A percentile compares a stretch with the other conserved stretches of the same genome.
phyloP scores from a whole-genome alignment of 1,284 basidiomycete species.

The Salmacisia buchloeana region DNA sequence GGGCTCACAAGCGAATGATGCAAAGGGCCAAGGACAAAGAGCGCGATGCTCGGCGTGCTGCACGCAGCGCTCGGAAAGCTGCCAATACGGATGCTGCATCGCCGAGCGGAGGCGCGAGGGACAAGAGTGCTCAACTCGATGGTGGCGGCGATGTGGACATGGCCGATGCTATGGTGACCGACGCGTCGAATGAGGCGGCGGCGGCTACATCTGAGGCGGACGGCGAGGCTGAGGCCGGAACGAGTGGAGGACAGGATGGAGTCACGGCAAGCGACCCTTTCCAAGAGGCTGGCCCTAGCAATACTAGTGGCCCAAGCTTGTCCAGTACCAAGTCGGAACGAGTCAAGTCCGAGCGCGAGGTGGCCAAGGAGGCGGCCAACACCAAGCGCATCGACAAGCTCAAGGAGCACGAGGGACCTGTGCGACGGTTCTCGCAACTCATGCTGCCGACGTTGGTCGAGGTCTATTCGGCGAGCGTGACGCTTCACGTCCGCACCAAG shows the following conservation, averaged over 20 bases:
- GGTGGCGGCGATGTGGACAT: not conserved
- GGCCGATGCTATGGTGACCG: not conserved
- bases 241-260: no score
- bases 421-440: slow-evolving; percentile 41
- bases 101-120: not conserved
- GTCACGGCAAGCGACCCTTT: no score
- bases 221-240: not conserved
- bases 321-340: slow-evolving; percentile 26
- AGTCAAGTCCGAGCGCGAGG: slow-evolving; percentile 22
- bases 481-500: slow-evolving; percentile 32
- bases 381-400: slow-evolving; percentile 37
- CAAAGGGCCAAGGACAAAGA: slow-evolving; percentile 17
- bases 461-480: slow-evolving; percentile 45
- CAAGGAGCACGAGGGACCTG: slow-evolving; percentile 27
- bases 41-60: not conserved
- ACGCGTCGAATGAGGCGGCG: not conserved
- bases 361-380: slow-evolving; percentile 31
- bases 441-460: slow-evolving; percentile 45
- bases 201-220: not conserved
- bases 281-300: no score
- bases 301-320: not conserved
- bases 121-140: not conserved
- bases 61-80: not conserved
- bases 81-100: not conserved
- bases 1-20: slow-evolving; percentile 57